phyloP scores from a whole-genome alignment of 495 filamentous ascomycete species.

The Tuber indicum region DNA sequence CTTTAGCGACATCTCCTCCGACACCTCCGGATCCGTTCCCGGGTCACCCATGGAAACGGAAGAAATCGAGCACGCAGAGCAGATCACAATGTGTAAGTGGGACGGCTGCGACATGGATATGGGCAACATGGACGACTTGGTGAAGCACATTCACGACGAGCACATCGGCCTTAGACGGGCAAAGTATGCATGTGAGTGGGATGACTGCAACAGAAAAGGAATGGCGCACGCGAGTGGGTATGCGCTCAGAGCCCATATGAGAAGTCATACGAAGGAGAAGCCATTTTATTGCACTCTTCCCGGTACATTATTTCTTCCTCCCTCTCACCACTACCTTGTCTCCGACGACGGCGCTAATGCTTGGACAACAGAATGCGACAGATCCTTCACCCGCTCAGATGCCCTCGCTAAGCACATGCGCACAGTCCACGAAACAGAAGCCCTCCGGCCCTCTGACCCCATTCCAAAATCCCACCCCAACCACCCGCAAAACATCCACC shows the following conservation, averaged over 20 bases:
- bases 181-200: conserved; percentile 93
- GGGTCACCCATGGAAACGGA: conserved; percentile 61
- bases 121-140: conserved; percentile 87
- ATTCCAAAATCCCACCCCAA: conserved; percentile 69
- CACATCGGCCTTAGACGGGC: conserved; percentile 73
- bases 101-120: conserved; percentile 77
- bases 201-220: conserved; percentile 77
- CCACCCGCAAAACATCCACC: conserved; percentile 42
- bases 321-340: not conserved
- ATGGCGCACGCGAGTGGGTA: conserved; percentile 90
- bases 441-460: conserved; percentile 77
- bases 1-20: conserved; percentile 65
- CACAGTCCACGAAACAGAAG: conserved; percentile 96
- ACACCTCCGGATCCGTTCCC: conserved; percentile 80
- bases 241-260: conserved; percentile 91
- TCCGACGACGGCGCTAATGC: not conserved
- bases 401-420: conserved; percentile 97
- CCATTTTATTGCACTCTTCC: conserved; percentile 94
- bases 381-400: conserved; percentile 93
- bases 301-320: conserved; percentile 51
- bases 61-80: conserved; percentile 73
- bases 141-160: conserved; percentile 85
- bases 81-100: conserved; percentile 85
- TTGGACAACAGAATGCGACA: conserved; percentile 72
- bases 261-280: conserved; percentile 95